phyloP scores from a whole-genome alignment of 352 stramenopile genomes.

The Globisporangium nunn region DNA sequence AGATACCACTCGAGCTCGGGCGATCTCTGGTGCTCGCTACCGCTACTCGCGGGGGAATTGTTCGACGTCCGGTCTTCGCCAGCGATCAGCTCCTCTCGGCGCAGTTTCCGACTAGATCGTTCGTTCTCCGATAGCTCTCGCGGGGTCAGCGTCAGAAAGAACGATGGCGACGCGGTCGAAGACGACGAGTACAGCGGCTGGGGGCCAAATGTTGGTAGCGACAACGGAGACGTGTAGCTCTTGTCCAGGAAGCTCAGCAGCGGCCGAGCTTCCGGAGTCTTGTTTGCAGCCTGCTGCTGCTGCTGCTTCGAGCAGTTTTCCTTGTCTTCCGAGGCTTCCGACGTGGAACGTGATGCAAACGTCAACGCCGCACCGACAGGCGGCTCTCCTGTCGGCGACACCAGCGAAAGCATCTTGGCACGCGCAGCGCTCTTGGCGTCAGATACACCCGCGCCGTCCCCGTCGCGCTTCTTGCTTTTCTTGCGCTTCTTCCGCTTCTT shows the following conservation, averaged over 20 bases:
- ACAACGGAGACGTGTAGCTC: slow-evolving; percentile 21
- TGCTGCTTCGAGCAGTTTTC: slow-evolving; percentile 1
- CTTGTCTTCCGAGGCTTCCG: background rate
- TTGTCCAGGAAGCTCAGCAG: slow-evolving; percentile 34
- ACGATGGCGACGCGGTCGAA: slow-evolving; percentile 16
- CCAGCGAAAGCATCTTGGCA: background rate
- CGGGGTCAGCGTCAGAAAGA: slow-evolving; percentile 50
- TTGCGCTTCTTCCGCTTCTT: slow-evolving; percentile 14
- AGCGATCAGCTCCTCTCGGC: slow-evolving; percentile 14
- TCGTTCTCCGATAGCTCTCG: slow-evolving; percentile 11
- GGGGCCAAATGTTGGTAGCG: slow-evolving; percentile 31
- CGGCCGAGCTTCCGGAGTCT: slow-evolving; percentile 17
- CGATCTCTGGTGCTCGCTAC: slow-evolving; percentile 12
- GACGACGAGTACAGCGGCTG: slow-evolving; percentile 36
- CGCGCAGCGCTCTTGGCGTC: slow-evolving; percentile 3
- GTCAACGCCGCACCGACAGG: background rate
- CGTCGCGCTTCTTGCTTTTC: slow-evolving; percentile 17
- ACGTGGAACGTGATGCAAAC: background rate
- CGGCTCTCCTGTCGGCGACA: background rate
- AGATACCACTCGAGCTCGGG: slow-evolving; percentile 69
- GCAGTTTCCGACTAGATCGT: background rate
- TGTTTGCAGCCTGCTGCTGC: slow-evolving; percentile 14
- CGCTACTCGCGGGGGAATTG: slow-evolving; percentile 6
- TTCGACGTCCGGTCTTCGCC: slow-evolving; percentile 15
- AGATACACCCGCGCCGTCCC: too few relatives aligned